Base-by-base conservation (phyloP, 2,329 filamentous ascomycete genomes). In the Nemania diffusa region DNA sequence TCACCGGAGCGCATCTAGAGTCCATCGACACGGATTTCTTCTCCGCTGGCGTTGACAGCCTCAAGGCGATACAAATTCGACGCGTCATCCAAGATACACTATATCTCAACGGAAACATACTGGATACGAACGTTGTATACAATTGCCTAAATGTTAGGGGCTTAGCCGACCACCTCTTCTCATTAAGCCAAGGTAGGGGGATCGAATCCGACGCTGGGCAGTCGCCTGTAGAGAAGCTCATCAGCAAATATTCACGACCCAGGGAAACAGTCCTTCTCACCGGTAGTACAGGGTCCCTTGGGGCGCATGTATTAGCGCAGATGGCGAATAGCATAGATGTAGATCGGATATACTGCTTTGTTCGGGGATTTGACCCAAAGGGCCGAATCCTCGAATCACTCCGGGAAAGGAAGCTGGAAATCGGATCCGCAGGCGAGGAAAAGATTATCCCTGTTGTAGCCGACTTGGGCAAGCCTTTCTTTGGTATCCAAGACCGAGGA, bases 11-110 rank as follows among this genome's bases (percentile, higher is more conserved):
- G 32, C 32, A 11, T 34, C 17, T 53, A n/a, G 24, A 27, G 15
- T 51, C 48, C 5, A 17, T 51, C 29, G 29, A 53, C 20, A 20
- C 51, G 3, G 51, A 53, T 20, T 53, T 53, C n/a, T 53, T 53
- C 51, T 22, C n/a, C n/a, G 51, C 29, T n/a, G 51, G 51, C n/a
- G 34, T 53, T 8, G 51, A 53, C 8, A 53, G 51, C 15, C 51
- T 53, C 29, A 53, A 53, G 7, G 27, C 51, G 5, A 53, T 53
- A 17, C 51, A 53, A 17, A 34, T 53, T n/a, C 17, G 51, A 37
- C 29, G 51, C 20, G 20, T 20, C 1, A 53, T 53, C 8, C 51
- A 37, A 11, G 20, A 22, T n/a, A 53, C 29, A 3, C 17, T 53
- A 9, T 34, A 53, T 13, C 51, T 53, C 3, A n/a, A 32, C 3